These are phyloP conservation scores for Boletus rubescentipes DNA, from an alignment of 768 basidiomycete species.

Conservation along the genomic window DNA sequence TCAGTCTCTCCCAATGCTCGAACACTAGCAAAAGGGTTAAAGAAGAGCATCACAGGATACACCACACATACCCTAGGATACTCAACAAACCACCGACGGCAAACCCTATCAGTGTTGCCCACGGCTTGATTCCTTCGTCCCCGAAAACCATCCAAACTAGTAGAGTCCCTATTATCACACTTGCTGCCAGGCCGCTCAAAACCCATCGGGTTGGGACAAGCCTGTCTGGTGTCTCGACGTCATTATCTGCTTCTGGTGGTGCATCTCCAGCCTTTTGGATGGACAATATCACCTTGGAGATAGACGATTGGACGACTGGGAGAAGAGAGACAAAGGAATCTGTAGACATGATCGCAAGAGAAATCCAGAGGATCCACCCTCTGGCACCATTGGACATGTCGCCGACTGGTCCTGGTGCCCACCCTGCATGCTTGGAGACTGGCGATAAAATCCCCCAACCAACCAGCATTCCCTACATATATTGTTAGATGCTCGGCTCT, in stretches of 20 bases:
- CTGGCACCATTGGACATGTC: conserved; percentile 88
- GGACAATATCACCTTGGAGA: conserved; percentile 34
- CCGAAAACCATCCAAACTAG: conserved; percentile 92
- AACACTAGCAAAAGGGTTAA: conserved; percentile 50
- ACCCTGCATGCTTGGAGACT: conserved; percentile 73
- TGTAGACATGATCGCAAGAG: conserved; percentile 93
- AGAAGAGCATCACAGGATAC: background rate
- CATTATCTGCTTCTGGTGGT: conserved; percentile 43
- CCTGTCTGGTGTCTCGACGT: conserved; percentile 74
- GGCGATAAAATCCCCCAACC: conserved; percentile 97
- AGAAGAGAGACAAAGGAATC: conserved; percentile 86
- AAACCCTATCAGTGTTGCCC: conserved; percentile 90
- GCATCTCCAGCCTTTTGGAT: conserved; percentile 27
- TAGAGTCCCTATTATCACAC: conserved; percentile 66
- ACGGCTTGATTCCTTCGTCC: conserved; percentile 86
- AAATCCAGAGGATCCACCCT: conserved; percentile 96
- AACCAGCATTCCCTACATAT: conserved; percentile 82
- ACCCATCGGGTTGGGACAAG: conserved; percentile 86
- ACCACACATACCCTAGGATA: conserved; percentile 70
- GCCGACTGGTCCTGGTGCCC: conserved; percentile 92
- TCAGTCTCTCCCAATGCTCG: conserved; percentile 96
- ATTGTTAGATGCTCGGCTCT: background rate
- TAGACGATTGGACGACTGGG: conserved; percentile 64
- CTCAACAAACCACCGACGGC: conserved; percentile 80
- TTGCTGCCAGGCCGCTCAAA: conserved; percentile 56